Base-by-base conservation (phyloP, 441 rosid species). In the Omphalea diandra region DNA sequence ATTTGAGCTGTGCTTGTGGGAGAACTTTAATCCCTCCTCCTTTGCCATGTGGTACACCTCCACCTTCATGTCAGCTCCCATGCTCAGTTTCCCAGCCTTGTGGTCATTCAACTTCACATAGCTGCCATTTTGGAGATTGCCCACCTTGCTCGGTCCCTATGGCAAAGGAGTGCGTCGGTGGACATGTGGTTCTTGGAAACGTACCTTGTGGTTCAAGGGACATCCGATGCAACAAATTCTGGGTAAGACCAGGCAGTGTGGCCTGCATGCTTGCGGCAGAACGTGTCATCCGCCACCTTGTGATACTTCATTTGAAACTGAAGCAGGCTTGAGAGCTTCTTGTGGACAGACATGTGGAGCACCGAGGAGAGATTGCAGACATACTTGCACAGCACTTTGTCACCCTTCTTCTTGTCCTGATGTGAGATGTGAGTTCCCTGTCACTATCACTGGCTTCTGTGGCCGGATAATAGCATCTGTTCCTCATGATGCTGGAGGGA, bases 271-370 rank as follows among this genome's bases (percentile, higher is more conserved):
- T 32, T 96, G 98, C 80, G 92, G 84, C 60, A 87, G 93, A 81
- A 88, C 87, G 40, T 96, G 99, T 79, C 99, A 91, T 78, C 77
- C 86, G 2, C 76, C 84, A 3, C 95, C 98, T 32, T 93, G 99
- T 80, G 99, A 96, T 74, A 36, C 71, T 31, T 53, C 70, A 65
- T 71, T 47, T 53, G 82, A 75, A 57, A 54, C 77, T 68, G 93
- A 83, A 79, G 70, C 82, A 63, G 82, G 82, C 61, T 44, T 38
- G 31, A 90, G 77, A 79, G 83, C 85, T 71, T 88, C 99, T 50
- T 96, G 99, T 75, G 96, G 97, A 75, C 98, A 96, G 88, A 82
- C 79, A 29, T 96, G 99, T 71, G 94, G 98, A 70, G 99, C 98
- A 64, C 96, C 98, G 63, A 86, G 96, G 76, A 88, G 91, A 77